phyloP scores from a whole-genome alignment of 257 asterid species.

The Rhazya stricta region DNA sequence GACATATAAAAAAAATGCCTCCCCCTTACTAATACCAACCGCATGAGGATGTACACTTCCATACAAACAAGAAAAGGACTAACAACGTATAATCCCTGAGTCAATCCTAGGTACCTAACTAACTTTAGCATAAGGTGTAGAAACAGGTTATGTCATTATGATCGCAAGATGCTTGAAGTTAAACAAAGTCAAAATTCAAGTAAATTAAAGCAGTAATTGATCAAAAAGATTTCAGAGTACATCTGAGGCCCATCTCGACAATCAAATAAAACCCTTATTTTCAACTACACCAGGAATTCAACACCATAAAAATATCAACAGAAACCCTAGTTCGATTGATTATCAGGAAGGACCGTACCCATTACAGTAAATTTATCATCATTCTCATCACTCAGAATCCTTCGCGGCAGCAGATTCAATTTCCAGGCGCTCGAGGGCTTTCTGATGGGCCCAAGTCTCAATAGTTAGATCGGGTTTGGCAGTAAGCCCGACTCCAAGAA shows the following conservation, averaged over 20 bases:
- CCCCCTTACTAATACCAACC: too few species aligned
- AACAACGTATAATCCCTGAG: too few species aligned
- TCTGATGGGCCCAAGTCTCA: constrained; percentile 97
- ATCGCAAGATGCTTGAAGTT: constrained; percentile 13
- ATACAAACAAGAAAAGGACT: too few species aligned
- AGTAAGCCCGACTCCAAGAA: constrained; percentile 86
- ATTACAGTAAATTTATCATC: constrained; percentile 14
- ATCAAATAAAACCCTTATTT: constrained; percentile 20
- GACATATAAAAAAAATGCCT: too few species aligned
- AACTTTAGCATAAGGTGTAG: too few species aligned
- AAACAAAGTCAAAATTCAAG: constrained; percentile 16
- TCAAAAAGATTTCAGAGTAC: background rate
- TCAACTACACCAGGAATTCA: constrained; percentile 8
- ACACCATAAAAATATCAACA: constrained; percentile 12
- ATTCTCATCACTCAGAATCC: constrained; percentile 18
- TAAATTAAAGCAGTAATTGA: background rate
- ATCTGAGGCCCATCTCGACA: constrained; percentile 8
- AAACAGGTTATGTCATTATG: constrained; percentile 11
- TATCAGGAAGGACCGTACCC: constrained; percentile 2
- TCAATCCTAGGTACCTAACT: too few species aligned
- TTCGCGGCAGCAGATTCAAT: constrained; percentile 36
- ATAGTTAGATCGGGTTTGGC: constrained; percentile 98
- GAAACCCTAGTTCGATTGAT: constrained; percentile 5
- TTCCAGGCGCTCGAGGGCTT: constrained; percentile 89
- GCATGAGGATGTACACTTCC: too few species aligned